Conservation (phyloP, 2,329 filamentous ascomycete species). For the Mycocentrospora acerina region DNA sequence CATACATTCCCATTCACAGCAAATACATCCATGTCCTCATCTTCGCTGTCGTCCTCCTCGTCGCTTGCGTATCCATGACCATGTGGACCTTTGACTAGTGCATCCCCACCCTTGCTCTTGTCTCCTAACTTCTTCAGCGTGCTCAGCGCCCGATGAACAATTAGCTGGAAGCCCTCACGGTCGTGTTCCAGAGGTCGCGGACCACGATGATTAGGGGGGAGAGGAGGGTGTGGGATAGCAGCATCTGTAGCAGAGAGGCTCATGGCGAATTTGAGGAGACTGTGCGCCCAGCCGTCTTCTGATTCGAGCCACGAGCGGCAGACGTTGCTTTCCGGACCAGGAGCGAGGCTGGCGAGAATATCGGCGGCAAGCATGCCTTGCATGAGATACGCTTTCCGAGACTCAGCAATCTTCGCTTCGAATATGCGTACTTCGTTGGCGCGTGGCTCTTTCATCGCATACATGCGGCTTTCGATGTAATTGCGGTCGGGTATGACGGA, state of each 20-base stretch:
- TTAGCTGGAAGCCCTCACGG: constrained; percentile 40
- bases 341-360: constrained; percentile 75
- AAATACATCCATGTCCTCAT: constrained; percentile 37
- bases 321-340: constrained; percentile 69
- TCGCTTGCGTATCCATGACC: constrained; percentile 30
- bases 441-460: constrained; percentile 48
- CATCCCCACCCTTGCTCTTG: constrained; percentile 43
- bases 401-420: constrained; percentile 69
- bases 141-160: constrained; percentile 48
- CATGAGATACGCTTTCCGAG: constrained; percentile 84
- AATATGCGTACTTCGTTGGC: constrained; percentile 37
- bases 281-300: constrained; percentile 79
- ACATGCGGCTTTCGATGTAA: constrained; percentile 46
- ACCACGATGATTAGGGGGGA: constrained; percentile 31
- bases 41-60: constrained; percentile 29
- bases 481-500: constrained; percentile 77
- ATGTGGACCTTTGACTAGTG: constrained; percentile 30
- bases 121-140: constrained; percentile 52
- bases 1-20: constrained; percentile 33
- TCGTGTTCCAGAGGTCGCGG: constrained; percentile 38
- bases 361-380: constrained; percentile 90
- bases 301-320: constrained; percentile 80
- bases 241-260: constrained; percentile 53
- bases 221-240: constrained; percentile 25
- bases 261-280: constrained; percentile 73